phyloP scores from a whole-genome alignment of 176 grass and related monocot species.

The Carex myosuroides region DNA sequence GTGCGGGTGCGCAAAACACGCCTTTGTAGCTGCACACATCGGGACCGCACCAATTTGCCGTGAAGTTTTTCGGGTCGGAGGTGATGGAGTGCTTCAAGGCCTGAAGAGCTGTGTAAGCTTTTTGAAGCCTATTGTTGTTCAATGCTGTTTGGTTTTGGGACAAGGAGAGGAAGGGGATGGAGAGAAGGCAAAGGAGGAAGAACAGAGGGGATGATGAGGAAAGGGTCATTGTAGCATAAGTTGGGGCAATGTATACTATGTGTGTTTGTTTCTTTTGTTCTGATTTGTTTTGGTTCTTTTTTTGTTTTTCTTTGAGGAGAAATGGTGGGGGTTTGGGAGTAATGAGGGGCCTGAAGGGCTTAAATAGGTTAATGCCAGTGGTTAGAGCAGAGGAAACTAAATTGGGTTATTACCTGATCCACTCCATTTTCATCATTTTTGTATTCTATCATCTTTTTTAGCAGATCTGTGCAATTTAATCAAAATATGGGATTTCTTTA shows the following conservation, averaged over 20 bases:
- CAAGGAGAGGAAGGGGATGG: slow-evolving; percentile 14
- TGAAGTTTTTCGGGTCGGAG: slow-evolving; percentile 60
- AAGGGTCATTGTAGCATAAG: not conserved
- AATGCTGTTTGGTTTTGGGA: slow-evolving; percentile 33
- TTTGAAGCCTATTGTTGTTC: slow-evolving; percentile 52
- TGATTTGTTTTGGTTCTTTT: not conserved
- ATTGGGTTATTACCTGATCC: not conserved
- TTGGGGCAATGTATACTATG: not conserved
- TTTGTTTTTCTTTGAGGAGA: not conserved
- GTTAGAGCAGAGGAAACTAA: slow-evolving; percentile 5
- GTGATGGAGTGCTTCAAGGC: slow-evolving; percentile 55
- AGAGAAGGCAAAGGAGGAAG: slow-evolving; percentile 33
- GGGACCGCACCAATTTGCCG: slow-evolving; percentile 46
- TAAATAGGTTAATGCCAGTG: slow-evolving; percentile 8
- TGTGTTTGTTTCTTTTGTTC: not conserved
- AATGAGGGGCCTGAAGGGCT: slow-evolving; percentile 3
- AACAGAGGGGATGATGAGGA: not conserved
- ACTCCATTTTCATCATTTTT: slow-evolving; percentile 4
- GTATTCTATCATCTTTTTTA: not conserved
- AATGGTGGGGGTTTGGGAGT: slow-evolving; percentile 12
- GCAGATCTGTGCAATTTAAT: not conserved
- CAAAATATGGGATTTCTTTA: not conserved
- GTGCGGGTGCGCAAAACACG: slow-evolving; percentile 61
- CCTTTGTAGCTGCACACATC: slow-evolving; percentile 82
- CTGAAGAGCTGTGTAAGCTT: slow-evolving; percentile 67